phyloP scores from a whole-genome alignment of 805 yeast species.

The Komagataella mondaviorum region DNA sequence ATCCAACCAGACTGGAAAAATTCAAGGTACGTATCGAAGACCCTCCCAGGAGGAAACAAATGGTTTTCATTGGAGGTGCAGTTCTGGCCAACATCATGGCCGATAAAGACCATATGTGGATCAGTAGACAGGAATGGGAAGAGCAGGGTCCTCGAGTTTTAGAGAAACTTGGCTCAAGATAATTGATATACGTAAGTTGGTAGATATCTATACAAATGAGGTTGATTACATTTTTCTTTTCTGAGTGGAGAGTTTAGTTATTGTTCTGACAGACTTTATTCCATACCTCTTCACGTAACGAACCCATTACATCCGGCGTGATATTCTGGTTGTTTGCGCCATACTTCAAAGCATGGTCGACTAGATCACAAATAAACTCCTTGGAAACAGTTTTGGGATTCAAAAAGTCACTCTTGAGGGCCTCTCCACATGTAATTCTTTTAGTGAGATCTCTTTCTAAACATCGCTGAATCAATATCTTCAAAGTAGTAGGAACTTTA shows the following conservation, averaged over 20 bases:
- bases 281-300: conserved; percentile 46
- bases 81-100: conserved; percentile 97
- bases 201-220: conserved; percentile 1
- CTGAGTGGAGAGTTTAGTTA: conserved; percentile 6
- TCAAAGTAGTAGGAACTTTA: conserved; percentile 52
- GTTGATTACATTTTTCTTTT: background rate
- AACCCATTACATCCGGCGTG: conserved; percentile 23
- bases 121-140: conserved; percentile 92
- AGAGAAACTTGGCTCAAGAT: conserved; percentile 87
- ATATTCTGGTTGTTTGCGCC: conserved; percentile 34
- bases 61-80: conserved; percentile 98
- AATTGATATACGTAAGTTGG: conserved; percentile 6
- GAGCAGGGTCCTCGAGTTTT: conserved; percentile 86
- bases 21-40: conserved; percentile 96
- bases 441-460: conserved; percentile 54
- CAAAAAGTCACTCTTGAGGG: conserved; percentile 51
- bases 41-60: conserved; percentile 97
- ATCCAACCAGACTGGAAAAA: conserved; percentile 74
- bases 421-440: conserved; percentile 51
- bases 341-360: conserved; percentile 63
- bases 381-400: conserved; percentile 64
- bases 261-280: conserved; percentile 28
- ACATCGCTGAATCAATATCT: conserved; percentile 63
- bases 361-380: conserved; percentile 52
- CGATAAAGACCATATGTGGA: conserved; percentile 98